phyloP scores from a whole-genome alignment of 495 filamentous ascomycete species.

The Neurospora sp. region DNA sequence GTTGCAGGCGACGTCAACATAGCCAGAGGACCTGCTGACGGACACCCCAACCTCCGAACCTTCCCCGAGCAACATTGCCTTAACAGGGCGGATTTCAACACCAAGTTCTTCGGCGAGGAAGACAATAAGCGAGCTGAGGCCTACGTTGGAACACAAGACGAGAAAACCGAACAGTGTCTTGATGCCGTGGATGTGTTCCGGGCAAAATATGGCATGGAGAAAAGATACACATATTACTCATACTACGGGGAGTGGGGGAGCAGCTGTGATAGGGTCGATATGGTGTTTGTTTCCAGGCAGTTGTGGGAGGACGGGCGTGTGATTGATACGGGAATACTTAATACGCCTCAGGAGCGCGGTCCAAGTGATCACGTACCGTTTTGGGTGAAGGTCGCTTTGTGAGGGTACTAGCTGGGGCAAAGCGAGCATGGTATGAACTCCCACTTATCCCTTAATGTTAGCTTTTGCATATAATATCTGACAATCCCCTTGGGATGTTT shows the following conservation, averaged over 20 bases:
- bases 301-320: constrained; percentile 12
- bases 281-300: constrained; percentile 20
- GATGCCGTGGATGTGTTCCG: constrained; percentile 25
- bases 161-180: constrained; percentile 1
- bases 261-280: constrained; percentile 30
- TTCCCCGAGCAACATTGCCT: constrained; percentile 32
- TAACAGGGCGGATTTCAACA: constrained; percentile 40
- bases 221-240: constrained; percentile 25
- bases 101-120: constrained; percentile 32
- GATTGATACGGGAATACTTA: constrained; percentile 20
- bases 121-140: constrained; percentile 13
- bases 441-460: neutral
- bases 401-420: neutral
- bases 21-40: constrained; percentile 30
- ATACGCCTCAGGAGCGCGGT: constrained; percentile 24
- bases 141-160: constrained; percentile 11
- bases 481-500: neutral
- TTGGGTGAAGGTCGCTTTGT: constrained; percentile 13
- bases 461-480: neutral
- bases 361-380: constrained; percentile 29
- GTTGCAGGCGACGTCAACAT: constrained; percentile 43
- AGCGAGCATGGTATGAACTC: neutral
- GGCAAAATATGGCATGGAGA: constrained; percentile 12
- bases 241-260: constrained; percentile 21
- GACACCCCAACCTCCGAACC: constrained; percentile 32